Evolutionary conservation across 1,284 basidiomycete species (phyloP).

Genomic region (Entoloma clypeatum): DNA sequence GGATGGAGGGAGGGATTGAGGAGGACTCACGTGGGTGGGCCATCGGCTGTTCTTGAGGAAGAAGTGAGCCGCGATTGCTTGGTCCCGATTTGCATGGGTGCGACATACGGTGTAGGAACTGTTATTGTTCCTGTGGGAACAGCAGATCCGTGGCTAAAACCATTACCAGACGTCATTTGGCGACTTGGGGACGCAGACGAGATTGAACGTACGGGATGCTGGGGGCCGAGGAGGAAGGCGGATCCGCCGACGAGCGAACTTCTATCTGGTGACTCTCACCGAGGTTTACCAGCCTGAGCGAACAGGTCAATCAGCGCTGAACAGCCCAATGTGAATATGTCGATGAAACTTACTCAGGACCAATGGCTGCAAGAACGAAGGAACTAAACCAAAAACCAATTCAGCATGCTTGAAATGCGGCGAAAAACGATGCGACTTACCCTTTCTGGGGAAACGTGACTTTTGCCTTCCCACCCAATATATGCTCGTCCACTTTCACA

Average conservation of each 20-base stretch:
- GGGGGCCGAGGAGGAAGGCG: too few relatives aligned
- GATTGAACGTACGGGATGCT: too few relatives aligned
- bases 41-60: neutral
- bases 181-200: too few relatives aligned
- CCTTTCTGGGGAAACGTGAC: constrained; percentile 10
- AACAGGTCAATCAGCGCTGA: neutral
- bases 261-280: constrained; percentile 2
- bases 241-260: too few relatives aligned
- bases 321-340: neutral
- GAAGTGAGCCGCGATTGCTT: too few relatives aligned
- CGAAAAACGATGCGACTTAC: constrained; percentile 4
- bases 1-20: neutral
- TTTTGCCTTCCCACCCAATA: constrained; percentile 1
- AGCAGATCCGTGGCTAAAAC: too few relatives aligned
- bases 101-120: too few relatives aligned
- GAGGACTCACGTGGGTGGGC: neutral
- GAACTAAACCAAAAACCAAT: neutral
- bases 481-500: neutral
- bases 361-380: constrained; percentile 8
- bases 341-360: constrained; percentile 5
- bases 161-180: too few relatives aligned
- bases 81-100: too few relatives aligned
- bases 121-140: too few relatives aligned
- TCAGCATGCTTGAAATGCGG: neutral
- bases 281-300: neutral